Evolutionary conservation across 306 rosid species (phyloP), one percentile per base, ranked within the genome.

Genomic region (Lagenaria siceraria): DNA sequence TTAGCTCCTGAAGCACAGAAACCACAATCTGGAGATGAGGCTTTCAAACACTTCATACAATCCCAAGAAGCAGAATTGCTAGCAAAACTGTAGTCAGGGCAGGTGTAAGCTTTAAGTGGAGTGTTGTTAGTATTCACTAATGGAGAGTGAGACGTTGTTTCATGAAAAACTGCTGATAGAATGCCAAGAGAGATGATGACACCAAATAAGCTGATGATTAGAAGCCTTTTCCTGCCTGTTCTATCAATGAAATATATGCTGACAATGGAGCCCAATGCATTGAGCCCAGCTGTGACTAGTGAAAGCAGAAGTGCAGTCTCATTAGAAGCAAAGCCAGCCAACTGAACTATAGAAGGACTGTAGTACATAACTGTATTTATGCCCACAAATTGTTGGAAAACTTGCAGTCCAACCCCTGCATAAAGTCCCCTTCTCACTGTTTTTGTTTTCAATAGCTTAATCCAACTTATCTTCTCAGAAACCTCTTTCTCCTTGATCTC

Each of bases 281-380:
- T 94, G 46, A 94, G 82, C 27, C 96, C 93, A 25, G 97, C 84
- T 64, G 95, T 91, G 77, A 90, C 71, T 25, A 94, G 88, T 48
- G 98, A 94, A 49, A 91, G 96, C 33, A 91, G 87, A 5, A 94
- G 83, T 7, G 96, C 97, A 0, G 89, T 90, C 40, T 85, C 84
- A 38, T 91, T 91, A 24, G 94, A 88, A 62, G 96, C 94, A 36
- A 88, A 87, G 15, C 98, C 98, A 0, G 97, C 96, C 43, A 93
- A 83, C 36, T 93, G 98, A 80, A 93, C 91, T 5, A 93, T 90
- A 13, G 90, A 90, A 11, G 97, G 98, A 40, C 92, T 88, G 89
- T 93, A 91, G 68, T 91, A 93, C 97, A 91, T 87, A 58, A 93
- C 98, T 0, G 96, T 87, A 51, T 90, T 93, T 46, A 93, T 93